Conservation (phyloP, 139 green algal genomes). For the Micromonas pusilla region DNA sequence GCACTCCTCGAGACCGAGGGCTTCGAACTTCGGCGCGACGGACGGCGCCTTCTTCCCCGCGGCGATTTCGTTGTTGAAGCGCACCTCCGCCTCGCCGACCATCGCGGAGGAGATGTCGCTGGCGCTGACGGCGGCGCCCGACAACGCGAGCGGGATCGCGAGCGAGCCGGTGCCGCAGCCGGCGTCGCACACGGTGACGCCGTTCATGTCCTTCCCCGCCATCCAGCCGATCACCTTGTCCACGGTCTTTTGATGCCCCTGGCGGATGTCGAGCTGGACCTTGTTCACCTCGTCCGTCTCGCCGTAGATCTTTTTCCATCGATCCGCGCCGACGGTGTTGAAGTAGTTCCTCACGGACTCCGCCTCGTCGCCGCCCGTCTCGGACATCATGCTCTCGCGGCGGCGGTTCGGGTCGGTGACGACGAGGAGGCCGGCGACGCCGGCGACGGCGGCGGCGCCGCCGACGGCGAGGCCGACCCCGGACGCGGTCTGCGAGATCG, state of each 20-base stretch:
- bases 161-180: constrained; percentile 84
- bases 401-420: constrained; percentile 72
- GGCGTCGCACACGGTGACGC: constrained; percentile 71
- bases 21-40: constrained; percentile 75
- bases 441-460: constrained; percentile 57
- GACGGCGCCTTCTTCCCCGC: constrained; percentile 36
- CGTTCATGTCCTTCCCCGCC: constrained; percentile 38
- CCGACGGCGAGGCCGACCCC: constrained; percentile 49
- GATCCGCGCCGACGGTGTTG: constrained; percentile 84
- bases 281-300: constrained; percentile 98
- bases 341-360: constrained; percentile 92
- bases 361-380: constrained; percentile 80
- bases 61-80: constrained; percentile 43
- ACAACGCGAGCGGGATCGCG: constrained; percentile 41
- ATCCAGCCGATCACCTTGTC: constrained; percentile 72
- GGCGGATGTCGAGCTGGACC: constrained; percentile 90
- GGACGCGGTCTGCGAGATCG: constrained; percentile 9
- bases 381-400: constrained; percentile 63
- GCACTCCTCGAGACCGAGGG: constrained; percentile 78
- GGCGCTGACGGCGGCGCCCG: constrained; percentile 69
- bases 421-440: constrained; percentile 58
- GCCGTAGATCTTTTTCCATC: constrained; percentile 98
- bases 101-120: constrained; percentile 87
- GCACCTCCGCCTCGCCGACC: constrained; percentile 58
- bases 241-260: constrained; percentile 88